phyloP scores from a whole-genome alignment of 306 rosid species.

The Cucurbita argyrosperma region DNA sequence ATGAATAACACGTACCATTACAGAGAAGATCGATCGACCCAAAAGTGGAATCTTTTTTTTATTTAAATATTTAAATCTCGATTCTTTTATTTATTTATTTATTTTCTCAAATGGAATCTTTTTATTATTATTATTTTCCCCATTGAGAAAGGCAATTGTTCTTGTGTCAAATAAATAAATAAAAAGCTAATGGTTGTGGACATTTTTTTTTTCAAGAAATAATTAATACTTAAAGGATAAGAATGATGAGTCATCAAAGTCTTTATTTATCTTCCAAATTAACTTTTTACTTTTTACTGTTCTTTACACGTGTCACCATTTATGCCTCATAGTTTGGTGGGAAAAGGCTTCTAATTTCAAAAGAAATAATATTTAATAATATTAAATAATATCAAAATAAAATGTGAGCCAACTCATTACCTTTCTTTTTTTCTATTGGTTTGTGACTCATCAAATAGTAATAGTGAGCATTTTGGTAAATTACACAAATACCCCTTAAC shows the following conservation, averaged over 20 bases:
- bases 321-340: constrained; percentile 11
- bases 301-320: constrained; percentile 11
- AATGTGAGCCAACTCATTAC: constrained; percentile 1
- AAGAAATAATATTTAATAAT: background rate
- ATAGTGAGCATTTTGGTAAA: background rate
- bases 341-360: constrained; percentile 23
- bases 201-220: background rate
- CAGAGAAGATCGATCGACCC: too few relatives aligned
- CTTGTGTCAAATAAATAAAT: background rate
- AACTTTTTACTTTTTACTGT: background rate
- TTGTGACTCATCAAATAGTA: constrained; percentile 33
- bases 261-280: background rate
- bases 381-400: background rate
- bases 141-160: background rate
- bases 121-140: background rate
- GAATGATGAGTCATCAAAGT: constrained; percentile 18
- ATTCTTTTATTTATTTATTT: too few relatives aligned
- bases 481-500: background rate
- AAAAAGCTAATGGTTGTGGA: background rate
- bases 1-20: too few relatives aligned
- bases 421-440: constrained; percentile 17
- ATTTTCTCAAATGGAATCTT: background rate
- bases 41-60: too few relatives aligned
- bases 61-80: too few relatives aligned
- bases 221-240: constrained; percentile 18